Conservation (phyloP, 768 basidiomycete species). For the Panaeolus papilionaceus region DNA sequence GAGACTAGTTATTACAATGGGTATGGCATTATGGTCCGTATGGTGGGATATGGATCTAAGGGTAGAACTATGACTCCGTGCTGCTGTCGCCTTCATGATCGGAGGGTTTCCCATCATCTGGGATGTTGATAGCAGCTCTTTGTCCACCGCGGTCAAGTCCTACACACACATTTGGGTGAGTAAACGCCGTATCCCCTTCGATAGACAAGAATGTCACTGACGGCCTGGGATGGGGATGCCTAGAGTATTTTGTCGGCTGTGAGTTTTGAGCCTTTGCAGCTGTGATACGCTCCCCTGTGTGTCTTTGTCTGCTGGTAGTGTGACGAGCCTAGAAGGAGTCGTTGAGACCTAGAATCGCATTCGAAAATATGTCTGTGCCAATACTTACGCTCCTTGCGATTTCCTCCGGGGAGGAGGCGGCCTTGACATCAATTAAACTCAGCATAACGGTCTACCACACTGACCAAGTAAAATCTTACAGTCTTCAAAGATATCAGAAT, state of each 20-base stretch:
- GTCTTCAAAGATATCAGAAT: conserved; percentile 6
- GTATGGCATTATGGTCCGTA: background rate
- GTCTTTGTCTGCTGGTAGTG: background rate
- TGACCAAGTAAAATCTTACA: background rate
- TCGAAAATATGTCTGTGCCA: background rate
- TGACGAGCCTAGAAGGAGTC: background rate
- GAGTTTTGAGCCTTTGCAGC: background rate
- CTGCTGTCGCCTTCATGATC: background rate
- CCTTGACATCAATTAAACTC: background rate
- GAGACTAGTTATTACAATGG: background rate
- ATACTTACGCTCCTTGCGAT: conserved; percentile 2
- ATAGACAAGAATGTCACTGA: background rate
- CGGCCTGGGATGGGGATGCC: conserved; percentile 6
- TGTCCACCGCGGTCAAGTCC: background rate
- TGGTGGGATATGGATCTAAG: background rate
- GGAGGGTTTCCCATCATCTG: background rate
- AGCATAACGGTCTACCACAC: background rate
- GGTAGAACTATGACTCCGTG: background rate
- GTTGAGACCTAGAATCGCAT: background rate
- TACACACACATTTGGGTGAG: background rate
- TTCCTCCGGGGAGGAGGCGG: conserved; percentile 15
- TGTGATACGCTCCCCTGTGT: background rate
- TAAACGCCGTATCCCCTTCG: background rate
- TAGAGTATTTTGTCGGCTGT: conserved; percentile 8
- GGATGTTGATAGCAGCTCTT: background rate